Evolutionary conservation across 352 stramenopile species (phyloP), one percentile per base, ranked within the genome.

Genomic region (Detonula confervacea): DNA sequence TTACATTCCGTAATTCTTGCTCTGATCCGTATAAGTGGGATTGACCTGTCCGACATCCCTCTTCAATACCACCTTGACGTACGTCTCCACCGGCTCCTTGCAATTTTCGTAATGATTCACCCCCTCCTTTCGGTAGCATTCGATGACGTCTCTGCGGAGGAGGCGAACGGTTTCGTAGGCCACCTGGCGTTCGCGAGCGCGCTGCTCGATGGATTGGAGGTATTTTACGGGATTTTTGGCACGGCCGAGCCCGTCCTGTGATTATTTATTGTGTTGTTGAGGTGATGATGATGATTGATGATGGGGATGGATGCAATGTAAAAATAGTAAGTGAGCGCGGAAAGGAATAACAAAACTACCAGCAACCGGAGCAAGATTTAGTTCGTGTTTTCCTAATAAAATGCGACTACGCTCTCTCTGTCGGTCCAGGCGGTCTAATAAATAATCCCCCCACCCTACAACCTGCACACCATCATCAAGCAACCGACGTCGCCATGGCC

Each of bases 81-180:
- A 93, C 55, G 74, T 81, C 22, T 90, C 67, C 33, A 83, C 74
- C 49, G 74, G 69, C 30, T 84, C 83, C 47, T 89, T 89, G 65
- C 90, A 95, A 64, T 95, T 92, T 46, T 92, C 87, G 60, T 93
- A 93, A 70, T 93, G 87, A 73, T 94, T 94, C 16, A 94, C 88
- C 20, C 90, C 90, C 65, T 92, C 85, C 33, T 84, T 84, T 14
- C 90, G 87, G 66, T 93, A 92, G 66, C 90, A 94, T 59, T 88
- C 72, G 63, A 93, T 92, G 11, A 94, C 87, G 61, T 91, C 78
- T 47, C 86, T 71, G 25, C 90, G 82, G 0, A 94, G 66, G 16
- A 94, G 60, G 33, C 80, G 76, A 14, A 94, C 86, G 1, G 90
- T 94, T 68, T 94, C 90, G 62, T 84, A 83, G 0, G 88, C 90